phyloP scores from a whole-genome alignment of 768 basidiomycete species.

The Russula foetens region DNA sequence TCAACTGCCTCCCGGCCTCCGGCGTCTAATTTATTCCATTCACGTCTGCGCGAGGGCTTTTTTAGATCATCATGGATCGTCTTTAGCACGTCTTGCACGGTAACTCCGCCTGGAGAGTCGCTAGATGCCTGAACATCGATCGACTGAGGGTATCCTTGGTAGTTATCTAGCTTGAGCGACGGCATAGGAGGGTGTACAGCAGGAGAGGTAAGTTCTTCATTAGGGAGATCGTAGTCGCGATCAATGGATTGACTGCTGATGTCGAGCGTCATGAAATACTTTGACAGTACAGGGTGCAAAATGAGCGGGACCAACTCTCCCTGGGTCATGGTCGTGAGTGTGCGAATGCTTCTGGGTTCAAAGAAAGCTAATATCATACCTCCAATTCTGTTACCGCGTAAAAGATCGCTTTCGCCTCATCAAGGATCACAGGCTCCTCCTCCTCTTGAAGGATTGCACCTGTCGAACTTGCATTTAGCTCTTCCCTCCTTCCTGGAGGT shows the following conservation, averaged over 20 bases:
- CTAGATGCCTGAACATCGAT: neutral
- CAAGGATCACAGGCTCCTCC: neutral
- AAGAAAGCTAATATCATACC: neutral
- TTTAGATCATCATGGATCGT: conserved; percentile 3
- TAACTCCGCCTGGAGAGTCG: neutral
- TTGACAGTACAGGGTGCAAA: conserved; percentile 6
- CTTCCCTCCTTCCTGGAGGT: neutral
- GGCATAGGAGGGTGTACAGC: conserved; percentile 4
- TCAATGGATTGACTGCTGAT: conserved; percentile 3
- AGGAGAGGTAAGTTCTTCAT: neutral
- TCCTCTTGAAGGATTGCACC: conserved; percentile 4
- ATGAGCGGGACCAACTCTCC: conserved; percentile 9
- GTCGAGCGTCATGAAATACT: conserved; percentile 10
- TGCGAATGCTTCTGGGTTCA: neutral
- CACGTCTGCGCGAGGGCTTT: conserved; percentile 8
- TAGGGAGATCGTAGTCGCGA: conserved; percentile 4
- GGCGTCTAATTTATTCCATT: conserved; percentile 2
- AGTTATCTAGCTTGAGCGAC: conserved; percentile 3
- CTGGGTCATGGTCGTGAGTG: neutral
- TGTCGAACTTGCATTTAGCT: neutral
- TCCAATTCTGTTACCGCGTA: conserved; percentile 7
- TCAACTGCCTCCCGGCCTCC: conserved; percentile 1
- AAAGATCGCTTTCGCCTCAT: conserved; percentile 1
- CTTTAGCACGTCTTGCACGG: conserved; percentile 8
- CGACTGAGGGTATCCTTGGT: conserved; percentile 8